A percentile compares a stretch with the other conserved stretches of the same genome.
phyloP scores from a whole-genome alignment of 148 eudicot genomes.

The Rhododendron molle region DNA sequence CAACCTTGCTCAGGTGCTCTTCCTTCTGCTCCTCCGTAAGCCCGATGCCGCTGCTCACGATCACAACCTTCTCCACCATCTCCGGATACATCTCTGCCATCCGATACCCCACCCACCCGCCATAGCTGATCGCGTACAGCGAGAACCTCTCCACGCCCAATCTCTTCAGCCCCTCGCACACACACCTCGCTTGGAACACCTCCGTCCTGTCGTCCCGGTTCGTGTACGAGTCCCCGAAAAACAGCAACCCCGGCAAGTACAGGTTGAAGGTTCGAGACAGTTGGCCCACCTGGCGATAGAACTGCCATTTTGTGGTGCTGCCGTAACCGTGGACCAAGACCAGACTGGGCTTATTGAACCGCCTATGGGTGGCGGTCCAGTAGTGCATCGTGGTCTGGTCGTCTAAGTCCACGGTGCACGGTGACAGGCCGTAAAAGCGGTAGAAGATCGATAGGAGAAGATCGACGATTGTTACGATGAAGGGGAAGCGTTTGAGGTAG shows the following conservation, averaged over 20 bases:
- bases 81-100: slow-evolving; percentile 58
- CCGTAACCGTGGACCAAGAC: slow-evolving; percentile 68
- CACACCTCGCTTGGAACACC: slow-evolving; percentile 55
- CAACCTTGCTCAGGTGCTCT: not conserved
- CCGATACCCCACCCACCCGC: slow-evolving; percentile 60
- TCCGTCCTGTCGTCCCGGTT: slow-evolving; percentile 33
- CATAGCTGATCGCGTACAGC: slow-evolving; percentile 57
- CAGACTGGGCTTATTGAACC: slow-evolving; percentile 38
- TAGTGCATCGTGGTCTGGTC: slow-evolving; percentile 48
- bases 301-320: slow-evolving; percentile 53
- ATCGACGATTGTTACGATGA: slow-evolving; percentile 25
- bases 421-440: slow-evolving; percentile 30
- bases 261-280: slow-evolving; percentile 45
- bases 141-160: slow-evolving; percentile 45
- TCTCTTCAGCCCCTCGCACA: slow-evolving; percentile 39
- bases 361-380: slow-evolving; percentile 36
- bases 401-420: slow-evolving; percentile 43
- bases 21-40: slow-evolving; percentile 28
- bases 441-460: slow-evolving; percentile 30
- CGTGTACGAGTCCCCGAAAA: slow-evolving; percentile 58
- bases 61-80: slow-evolving; percentile 50
- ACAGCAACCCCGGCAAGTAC: slow-evolving; percentile 62
- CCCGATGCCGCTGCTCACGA: slow-evolving; percentile 57
- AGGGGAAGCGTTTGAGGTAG: slow-evolving; percentile 22
- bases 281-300: slow-evolving; percentile 23